Conservation (phyloP, 169 alveolate genomes). For the Plasmodium sp. region DNA sequence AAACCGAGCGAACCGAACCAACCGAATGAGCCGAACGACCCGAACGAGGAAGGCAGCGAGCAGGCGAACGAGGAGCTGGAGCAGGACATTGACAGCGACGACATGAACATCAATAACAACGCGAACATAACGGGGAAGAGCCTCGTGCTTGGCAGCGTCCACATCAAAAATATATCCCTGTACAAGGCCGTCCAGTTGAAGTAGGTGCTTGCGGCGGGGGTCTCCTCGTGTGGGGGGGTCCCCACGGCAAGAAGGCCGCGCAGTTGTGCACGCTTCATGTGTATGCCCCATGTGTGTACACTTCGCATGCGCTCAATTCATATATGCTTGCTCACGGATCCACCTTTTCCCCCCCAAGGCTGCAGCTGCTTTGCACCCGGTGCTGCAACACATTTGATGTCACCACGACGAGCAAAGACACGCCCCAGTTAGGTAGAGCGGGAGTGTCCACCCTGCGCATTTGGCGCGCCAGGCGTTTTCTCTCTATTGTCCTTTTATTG, state of each 20-base stretch:
- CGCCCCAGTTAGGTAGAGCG: conserved; percentile 38
- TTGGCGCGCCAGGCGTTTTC: not conserved
- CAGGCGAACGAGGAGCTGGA: conserved; percentile 15
- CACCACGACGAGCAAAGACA: conserved; percentile 46
- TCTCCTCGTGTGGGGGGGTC: not conserved
- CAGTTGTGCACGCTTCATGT: not conserved
- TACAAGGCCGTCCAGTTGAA: conserved; percentile 45
- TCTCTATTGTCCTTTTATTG: not conserved
- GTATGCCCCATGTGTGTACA: not conserved
- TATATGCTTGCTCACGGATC: not conserved
- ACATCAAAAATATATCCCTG: conserved; percentile 43
- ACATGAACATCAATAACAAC: conserved; percentile 56
- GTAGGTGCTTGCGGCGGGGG: not conserved
- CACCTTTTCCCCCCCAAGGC: conserved; percentile 2
- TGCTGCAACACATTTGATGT: conserved; percentile 69
- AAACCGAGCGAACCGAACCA: not conserved
- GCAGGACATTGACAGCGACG: conserved; percentile 69
- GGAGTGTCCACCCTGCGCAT: not conserved
- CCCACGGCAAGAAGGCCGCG: not conserved
- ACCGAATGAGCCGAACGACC: not conserved
- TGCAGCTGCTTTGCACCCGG: conserved; percentile 51
- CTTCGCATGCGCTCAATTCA: not conserved
- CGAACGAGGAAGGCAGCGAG: not conserved
- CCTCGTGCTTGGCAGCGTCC: conserved; percentile 13
- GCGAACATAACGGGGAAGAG: conserved; percentile 49